phyloP scores from a whole-genome alignment of 2,329 filamentous ascomycete genomes.

The Exophiala oligosperma region DNA sequence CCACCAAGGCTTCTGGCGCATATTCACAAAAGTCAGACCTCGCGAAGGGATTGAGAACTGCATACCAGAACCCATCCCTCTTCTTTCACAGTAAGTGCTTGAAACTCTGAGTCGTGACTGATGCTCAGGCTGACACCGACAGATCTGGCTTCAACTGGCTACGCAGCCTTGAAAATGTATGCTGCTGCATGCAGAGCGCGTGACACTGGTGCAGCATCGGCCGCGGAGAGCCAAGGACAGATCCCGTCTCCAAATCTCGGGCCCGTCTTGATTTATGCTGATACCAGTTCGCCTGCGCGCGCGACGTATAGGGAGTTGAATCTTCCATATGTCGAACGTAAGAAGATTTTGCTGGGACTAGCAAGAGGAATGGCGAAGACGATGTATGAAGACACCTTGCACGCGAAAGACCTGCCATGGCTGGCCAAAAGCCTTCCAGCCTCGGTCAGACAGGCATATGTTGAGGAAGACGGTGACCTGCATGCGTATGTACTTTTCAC shows the following conservation, averaged over 20 bases:
- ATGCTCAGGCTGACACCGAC: not conserved
- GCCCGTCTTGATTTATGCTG: no score
- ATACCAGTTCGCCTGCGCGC: no score
- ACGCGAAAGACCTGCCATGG: no score
- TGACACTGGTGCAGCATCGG: no score
- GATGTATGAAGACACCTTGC: not conserved
- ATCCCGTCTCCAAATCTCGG: no score
- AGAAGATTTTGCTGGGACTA: not conserved
- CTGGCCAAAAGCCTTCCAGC: conserved; percentile 2
- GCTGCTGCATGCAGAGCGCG: not conserved
- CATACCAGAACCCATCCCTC: not conserved
- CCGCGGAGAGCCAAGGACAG: no score
- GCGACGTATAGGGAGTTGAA: not conserved
- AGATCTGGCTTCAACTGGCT: conserved; percentile 20
- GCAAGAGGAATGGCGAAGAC: not conserved
- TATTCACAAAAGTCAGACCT: conserved; percentile 7
- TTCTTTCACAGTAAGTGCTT: conserved; percentile 15
- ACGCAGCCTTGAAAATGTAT: conserved; percentile 13
- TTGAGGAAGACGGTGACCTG: not conserved
- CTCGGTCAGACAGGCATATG: not conserved
- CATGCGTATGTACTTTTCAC: conserved; percentile 18
- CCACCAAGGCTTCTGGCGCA: conserved; percentile 1
- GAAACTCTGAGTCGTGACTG: not conserved
- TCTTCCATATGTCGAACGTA: not conserved
- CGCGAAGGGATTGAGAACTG: not conserved